Conservation (phyloP, 768 basidiomycete genomes). For the Pleurotus pulmonarius region DNA sequence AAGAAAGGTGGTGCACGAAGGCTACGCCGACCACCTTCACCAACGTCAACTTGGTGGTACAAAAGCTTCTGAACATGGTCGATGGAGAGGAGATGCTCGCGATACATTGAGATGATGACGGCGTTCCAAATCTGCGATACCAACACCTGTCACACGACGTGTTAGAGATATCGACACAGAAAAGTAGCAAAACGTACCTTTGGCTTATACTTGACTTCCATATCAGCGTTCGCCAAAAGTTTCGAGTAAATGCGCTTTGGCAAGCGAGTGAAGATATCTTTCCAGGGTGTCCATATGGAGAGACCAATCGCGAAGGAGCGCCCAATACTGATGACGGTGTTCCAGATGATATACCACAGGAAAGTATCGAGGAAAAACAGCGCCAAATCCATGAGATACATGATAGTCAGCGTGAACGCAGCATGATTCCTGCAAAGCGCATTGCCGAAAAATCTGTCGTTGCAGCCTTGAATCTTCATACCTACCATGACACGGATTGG, state of each 20-base stretch:
- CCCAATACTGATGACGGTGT: slow-evolving; percentile 87
- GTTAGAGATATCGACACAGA: neutral
- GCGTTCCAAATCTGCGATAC: slow-evolving; percentile 99
- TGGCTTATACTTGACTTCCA: slow-evolving; percentile 99
- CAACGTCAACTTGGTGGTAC: slow-evolving; percentile 91
- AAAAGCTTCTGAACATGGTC: slow-evolving; percentile 98
- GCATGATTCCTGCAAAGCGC: slow-evolving; percentile 89
- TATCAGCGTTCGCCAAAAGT: slow-evolving; percentile 86
- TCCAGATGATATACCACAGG: slow-evolving; percentile 99
- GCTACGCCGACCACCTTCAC: slow-evolving; percentile 79
- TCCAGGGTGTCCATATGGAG: slow-evolving; percentile 99
- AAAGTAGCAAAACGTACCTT: slow-evolving; percentile 56
- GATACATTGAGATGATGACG: slow-evolving; percentile 99
- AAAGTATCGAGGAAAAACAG: slow-evolving; percentile 99
- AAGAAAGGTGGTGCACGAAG: slow-evolving; percentile 97
- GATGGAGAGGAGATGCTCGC: slow-evolving; percentile 97
- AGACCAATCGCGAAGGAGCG: slow-evolving; percentile 88
- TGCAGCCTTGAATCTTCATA: slow-evolving; percentile 93
- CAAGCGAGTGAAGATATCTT: slow-evolving; percentile 91
- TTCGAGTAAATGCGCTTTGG: slow-evolving; percentile 98
- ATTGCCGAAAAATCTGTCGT: slow-evolving; percentile 81
- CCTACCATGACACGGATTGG: slow-evolving; percentile 94
- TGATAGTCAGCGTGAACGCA: slow-evolving; percentile 92
- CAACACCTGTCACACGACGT: slow-evolving; percentile 57
- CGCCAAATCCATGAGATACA: slow-evolving; percentile 97